Evolutionary conservation across 441 rosid species (phyloP), one percentile per base, ranked within the genome.

Genomic region (Brassica balearica): DNA sequence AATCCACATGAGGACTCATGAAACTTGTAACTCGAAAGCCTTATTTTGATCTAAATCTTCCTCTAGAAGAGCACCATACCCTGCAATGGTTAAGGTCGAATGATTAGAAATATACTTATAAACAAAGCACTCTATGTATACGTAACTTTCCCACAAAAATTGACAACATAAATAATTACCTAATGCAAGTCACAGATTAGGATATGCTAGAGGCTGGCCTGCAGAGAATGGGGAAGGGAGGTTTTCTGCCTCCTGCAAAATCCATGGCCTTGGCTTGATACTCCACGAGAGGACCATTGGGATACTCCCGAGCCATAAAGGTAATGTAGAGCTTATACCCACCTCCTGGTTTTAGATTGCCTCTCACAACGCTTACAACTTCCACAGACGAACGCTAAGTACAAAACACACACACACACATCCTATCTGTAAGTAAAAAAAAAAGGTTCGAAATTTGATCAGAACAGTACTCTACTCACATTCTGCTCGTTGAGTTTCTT

Each of bases 151-250:
- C 38, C 38, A 34, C 48, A 23, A 12, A 2, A 38, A 29, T 29
- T 29, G 34, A 29, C 46, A 38, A 38, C 46, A 41, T 32, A 8
- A 8, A 36, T 8, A 36, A 6, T 36, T n/a, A 29, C 9, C 36
- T 25, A 6, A 4, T 32, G 20, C 2, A 4, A 15, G 11, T 36
- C 27, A 5, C 11, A 41, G 2, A 5, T 66, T 38, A 1, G 19
- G 3, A 11, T 2, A 14, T 43, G 61, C 5, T 8, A 5, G 58
- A n/a, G 61, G 15, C 60, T 14, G 56, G 65, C 34, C 71, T 65
- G 56, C 77, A 74, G 71, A 74, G 71, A 19, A 74, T 55, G 2
- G 77, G 71, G 25, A 74, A 34, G 1, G 77, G 71, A 20, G 65
- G 56, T 61, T 2, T 6, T 41, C 0, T 12, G 5, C 3, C 4